Conservation (phyloP, 78 protist genomes). For the Tieghemostelium lacteum region DNA sequence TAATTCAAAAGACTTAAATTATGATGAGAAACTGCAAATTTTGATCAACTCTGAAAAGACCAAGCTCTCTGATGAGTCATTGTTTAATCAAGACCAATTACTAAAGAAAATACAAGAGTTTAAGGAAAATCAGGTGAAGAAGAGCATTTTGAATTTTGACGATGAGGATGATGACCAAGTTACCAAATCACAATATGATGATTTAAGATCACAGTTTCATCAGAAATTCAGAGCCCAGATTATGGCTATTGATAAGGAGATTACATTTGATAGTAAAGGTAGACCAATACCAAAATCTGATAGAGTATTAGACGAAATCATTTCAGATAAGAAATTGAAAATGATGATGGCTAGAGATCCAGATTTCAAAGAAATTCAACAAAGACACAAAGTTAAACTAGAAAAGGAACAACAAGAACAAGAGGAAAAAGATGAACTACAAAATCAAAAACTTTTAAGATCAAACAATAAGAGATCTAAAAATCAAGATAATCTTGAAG, state of each 20-base stretch:
- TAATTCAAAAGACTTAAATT: background rate
- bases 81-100: too few species aligned
- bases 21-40: background rate
- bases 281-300: slow-evolving; percentile 5
- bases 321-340: slow-evolving; percentile 6
- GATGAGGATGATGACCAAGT: slow-evolving; percentile 5
- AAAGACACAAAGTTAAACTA: background rate
- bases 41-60: background rate
- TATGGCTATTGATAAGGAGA: background rate
- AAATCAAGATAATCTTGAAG: too few species aligned
- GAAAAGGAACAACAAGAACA: background rate
- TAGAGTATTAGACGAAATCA: background rate
- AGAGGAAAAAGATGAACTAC: background rate
- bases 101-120: too few species aligned
- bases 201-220: slow-evolving; percentile 20
- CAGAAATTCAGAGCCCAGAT: slow-evolving; percentile 7
- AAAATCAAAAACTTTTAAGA: background rate
- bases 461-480: too few species aligned
- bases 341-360: background rate
- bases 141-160: background rate
- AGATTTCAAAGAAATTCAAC: background rate
- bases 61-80: too few species aligned
- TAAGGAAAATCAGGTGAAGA: background rate
- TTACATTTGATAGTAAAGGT: slow-evolving; percentile 24
- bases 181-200: background rate